Conservation (phyloP, 345 rosid genomes). For the Eucalyptus tenuipes region DNA sequence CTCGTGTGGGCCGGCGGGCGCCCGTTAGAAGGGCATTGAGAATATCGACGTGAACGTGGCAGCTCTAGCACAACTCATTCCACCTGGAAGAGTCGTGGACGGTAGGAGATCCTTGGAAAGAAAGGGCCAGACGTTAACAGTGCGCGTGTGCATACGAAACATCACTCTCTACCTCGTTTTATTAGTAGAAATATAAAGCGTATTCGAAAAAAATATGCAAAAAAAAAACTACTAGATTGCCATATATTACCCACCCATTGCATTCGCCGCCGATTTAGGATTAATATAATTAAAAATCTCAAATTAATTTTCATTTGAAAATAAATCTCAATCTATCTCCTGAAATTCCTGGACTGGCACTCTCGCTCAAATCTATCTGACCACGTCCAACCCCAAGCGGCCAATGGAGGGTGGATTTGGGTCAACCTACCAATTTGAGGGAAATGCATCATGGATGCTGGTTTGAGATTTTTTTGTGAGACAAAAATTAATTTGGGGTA, state of each 20-base stretch:
- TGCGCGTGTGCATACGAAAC: background rate
- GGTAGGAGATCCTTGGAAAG: background rate
- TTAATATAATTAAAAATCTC: background rate
- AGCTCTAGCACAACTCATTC: background rate
- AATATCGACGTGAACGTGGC: background rate
- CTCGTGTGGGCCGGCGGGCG: background rate
- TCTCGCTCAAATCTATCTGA: background rate
- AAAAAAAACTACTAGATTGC: background rate
- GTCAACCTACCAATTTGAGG: background rate
- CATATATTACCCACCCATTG: background rate
- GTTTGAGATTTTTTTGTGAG: background rate
- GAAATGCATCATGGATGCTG: background rate
- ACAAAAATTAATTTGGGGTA: background rate
- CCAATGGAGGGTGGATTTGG: background rate
- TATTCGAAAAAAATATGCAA: background rate
- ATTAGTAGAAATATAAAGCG: background rate
- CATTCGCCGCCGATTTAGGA: background rate
- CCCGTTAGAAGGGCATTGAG: background rate
- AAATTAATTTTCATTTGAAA: background rate
- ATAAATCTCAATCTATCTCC: background rate
- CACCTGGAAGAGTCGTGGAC: background rate
- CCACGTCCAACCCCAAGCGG: background rate
- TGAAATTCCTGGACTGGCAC: accelerated
- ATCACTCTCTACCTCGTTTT: background rate
- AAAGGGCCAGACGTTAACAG: background rate